A percentile compares a stretch with the other conserved stretches of the same genome.
phyloP scores from a whole-genome alignment of 2,329 filamentous ascomycete genomes.

The Lasiodiplodia hormozganensis region DNA sequence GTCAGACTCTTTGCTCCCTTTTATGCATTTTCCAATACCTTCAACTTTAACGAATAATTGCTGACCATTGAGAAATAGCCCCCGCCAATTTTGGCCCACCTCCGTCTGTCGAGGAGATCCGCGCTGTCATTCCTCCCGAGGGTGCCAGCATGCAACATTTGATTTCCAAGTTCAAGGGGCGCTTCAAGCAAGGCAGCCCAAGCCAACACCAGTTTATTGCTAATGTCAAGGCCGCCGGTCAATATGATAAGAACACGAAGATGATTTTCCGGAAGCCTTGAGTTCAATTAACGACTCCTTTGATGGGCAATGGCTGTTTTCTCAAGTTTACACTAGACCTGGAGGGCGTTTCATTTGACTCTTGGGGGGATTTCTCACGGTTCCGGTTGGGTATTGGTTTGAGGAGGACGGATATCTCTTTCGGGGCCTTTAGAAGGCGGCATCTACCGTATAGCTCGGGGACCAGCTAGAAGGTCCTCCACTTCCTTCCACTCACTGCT shows the following conservation, averaged over 20 bases:
- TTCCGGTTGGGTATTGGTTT: not conserved
- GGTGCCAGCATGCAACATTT: conserved; percentile 53
- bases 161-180: conserved; percentile 50
- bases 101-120: conserved; percentile 54
- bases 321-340: not conserved
- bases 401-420: not conserved
- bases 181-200: conserved; percentile 36
- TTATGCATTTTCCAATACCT: not conserved
- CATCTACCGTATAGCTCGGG: not conserved
- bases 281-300: not conserved
- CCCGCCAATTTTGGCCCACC: conserved; percentile 35
- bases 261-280: conserved; percentile 22
- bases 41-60: not conserved
- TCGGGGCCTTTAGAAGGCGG: not conserved
- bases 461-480: not conserved
- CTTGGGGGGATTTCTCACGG: not conserved
- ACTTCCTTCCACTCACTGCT: not conserved
- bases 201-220: conserved; percentile 21
- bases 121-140: conserved; percentile 50
- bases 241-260: conserved; percentile 23
- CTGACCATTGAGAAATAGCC: conserved; percentile 7
- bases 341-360: not conserved
- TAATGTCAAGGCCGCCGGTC: conserved; percentile 27
- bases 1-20: conserved; percentile 8
- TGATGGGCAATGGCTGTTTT: not conserved